These are phyloP conservation scores for Ceriops tagal DNA, from an alignment of 345 rosid species.

Conservation along the genomic window DNA sequence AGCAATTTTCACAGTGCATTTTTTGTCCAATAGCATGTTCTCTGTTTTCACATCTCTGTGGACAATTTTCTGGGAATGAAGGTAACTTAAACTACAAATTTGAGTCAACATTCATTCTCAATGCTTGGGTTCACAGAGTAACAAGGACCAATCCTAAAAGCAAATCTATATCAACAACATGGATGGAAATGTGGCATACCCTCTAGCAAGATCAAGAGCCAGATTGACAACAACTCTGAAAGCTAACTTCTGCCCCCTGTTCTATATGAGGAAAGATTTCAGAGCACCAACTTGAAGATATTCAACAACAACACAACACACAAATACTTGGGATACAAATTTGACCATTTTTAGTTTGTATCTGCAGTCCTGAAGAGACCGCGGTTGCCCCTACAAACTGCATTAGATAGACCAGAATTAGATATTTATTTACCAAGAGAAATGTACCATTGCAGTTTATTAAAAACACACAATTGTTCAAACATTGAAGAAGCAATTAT, in stretches of 20 bases:
- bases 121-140: conserved; percentile 3
- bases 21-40: conserved; percentile 81
- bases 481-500: neutral
- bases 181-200: conserved; percentile 35
- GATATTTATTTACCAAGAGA: neutral
- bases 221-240: conserved; percentile 79
- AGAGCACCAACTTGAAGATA: conserved; percentile 80
- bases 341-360: conserved; percentile 72
- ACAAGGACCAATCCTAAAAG: neutral
- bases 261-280: conserved; percentile 70
- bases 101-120: neutral
- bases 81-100: conserved; percentile 66
- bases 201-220: conserved; percentile 84
- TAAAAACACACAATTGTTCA: neutral
- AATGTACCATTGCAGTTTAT: neutral
- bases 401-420: conserved; percentile 9
- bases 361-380: conserved; percentile 67
- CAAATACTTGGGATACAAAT: conserved; percentile 61
- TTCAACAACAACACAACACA: conserved; percentile 83
- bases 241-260: conserved; percentile 67
- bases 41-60: conserved; percentile 93
- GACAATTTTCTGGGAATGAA: conserved; percentile 83
- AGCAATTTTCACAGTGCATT: conserved; percentile 68
- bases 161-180: neutral
- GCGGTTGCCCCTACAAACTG: conserved; percentile 87